Base-by-base conservation (phyloP, 352 stramenopile genomes). In the Phytophthora capsici region DNA sequence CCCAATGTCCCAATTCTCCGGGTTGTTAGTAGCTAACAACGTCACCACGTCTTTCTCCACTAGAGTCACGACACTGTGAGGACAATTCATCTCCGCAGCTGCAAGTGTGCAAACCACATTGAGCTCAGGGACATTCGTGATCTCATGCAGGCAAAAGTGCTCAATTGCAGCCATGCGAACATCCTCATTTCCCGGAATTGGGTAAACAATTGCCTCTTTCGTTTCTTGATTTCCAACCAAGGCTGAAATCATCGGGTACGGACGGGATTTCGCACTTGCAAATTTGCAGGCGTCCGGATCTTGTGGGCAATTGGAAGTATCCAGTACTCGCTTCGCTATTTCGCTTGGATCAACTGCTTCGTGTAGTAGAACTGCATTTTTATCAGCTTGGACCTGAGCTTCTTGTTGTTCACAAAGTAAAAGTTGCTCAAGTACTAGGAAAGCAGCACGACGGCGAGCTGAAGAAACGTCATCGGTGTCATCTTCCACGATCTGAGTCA, bases 21-120 rank as follows among this genome's bases (percentile, higher is more conserved):
- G 65, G 5, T 41, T 41, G 37, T 77, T 80, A 16, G 69, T 70
- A 2, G 72, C 63, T 9, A 80, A 19, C 17, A 80, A 36, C 12
- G 59, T 69, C 55, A 77, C 66, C 10, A 62, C 53, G 6, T 78
- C 59, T 2, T 44, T 37, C 32, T 77, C 67, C 19, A 79, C 68
- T 0, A 82, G 52, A 20, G 71, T 79, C 13, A 82, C 14, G 1
- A 79, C 54, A 25, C 70, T 71, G 26, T 73, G 60, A 26, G 52
- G 54, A 19, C 49, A 71, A 7, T 49, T 37, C 57, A 78, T 70
- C 54, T 82, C 66, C 6, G 64, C 64, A 0, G 73, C 73, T 9
- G 73, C 70, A 19, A 82, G 47, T 25, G 50, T 25, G 26, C 70
- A 82, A 22, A 82, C 55, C 1, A 76, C 59, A 56, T 82, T 71